Evolutionary conservation across 1,284 basidiomycete genomes (phyloP), one percentile per base, ranked within the genome.

Genomic region (Pseudozyma flocculosa): DNA sequence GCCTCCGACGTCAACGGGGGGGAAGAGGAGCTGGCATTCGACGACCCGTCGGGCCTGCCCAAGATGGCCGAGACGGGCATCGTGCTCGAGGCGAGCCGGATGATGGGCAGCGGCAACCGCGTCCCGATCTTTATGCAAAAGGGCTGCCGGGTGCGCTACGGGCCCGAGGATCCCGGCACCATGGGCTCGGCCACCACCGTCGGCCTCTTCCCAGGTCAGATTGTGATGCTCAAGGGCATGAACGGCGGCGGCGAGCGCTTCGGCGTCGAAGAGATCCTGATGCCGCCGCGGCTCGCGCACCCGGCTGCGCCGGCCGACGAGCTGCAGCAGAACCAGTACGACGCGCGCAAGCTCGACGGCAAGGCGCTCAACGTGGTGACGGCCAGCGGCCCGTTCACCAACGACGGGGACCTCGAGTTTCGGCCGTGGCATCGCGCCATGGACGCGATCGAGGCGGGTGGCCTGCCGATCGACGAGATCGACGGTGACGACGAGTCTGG

Each of bases 181-280:
- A 29, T 29, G 4, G 45, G 30, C 3, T 53, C 55, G 0, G 47
- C 38, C 0, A 65, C 59, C 14, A 55, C 60, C 17, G 42, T 75
- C 21, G 87, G 88, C 0, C 76, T 98, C 29, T 98, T 93, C 74
- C 91, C 92, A 0, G 95, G 95, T 2, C 87, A 87, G 37, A 86
- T 98, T 42, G 87, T 89, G 0, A 90, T 88, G 2, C 76, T 96
- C n/a, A 88, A 86, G 64, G 95, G 95, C 0, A 85, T 85, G 70
- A 97, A 97, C 77, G 92, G 92, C 2, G 90, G 91, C 1, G 92
- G 90, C 4, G 87, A 85, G 2, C 86, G 85, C 77, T 98, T 96
- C 75, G 82, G 86, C 15, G 92, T 88, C 0, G 85, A 85, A 23
- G 92, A 97, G 73, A 82, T 96, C 14, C 78, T 96, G 34, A 82